Conservation (phyloP, 179 eudicot species). For the Patellifolia procumbens region DNA sequence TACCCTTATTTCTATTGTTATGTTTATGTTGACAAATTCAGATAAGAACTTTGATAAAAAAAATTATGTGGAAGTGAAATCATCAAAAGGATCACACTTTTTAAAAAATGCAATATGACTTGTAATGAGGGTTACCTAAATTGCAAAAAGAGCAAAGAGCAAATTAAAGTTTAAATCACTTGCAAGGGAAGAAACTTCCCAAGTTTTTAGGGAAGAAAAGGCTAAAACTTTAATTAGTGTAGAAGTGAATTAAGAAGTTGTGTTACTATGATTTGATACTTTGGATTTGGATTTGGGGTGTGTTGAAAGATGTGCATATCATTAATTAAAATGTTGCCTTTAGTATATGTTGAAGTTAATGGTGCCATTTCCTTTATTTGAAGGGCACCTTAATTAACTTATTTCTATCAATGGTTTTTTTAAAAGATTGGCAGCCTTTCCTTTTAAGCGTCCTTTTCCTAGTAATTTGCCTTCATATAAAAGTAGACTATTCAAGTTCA, state of each 20-base stretch:
- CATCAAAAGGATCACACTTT: constrained; percentile 16
- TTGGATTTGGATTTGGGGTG: constrained; percentile 10
- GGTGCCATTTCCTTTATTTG: constrained; percentile 3
- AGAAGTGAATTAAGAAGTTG: constrained; percentile 17
- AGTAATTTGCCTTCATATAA: background rate
- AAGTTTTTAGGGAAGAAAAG: constrained; percentile 23
- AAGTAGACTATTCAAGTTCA: constrained; percentile 9
- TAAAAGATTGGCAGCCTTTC: constrained; percentile 36
- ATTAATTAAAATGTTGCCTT: constrained; percentile 12
- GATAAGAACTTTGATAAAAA: background rate
- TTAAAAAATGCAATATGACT: constrained; percentile 20
- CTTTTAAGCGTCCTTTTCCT: constrained; percentile 20
- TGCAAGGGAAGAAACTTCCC: constrained; percentile 38
- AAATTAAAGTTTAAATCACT: constrained; percentile 26
- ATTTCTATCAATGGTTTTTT: background rate
- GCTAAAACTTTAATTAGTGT: constrained; percentile 20
- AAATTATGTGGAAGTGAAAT: constrained; percentile 23
- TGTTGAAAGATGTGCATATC: constrained; percentile 34
- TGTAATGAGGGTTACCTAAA: constrained; percentile 14
- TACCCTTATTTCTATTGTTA: background rate
- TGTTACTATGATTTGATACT: background rate
- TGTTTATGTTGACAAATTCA: background rate
- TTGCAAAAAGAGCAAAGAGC: constrained; percentile 21
- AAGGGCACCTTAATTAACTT: constrained; percentile 14
- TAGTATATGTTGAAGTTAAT: constrained; percentile 9